phyloP scores from a whole-genome alignment of 2,329 filamentous ascomycete species.

The Botrytis fabae region DNA sequence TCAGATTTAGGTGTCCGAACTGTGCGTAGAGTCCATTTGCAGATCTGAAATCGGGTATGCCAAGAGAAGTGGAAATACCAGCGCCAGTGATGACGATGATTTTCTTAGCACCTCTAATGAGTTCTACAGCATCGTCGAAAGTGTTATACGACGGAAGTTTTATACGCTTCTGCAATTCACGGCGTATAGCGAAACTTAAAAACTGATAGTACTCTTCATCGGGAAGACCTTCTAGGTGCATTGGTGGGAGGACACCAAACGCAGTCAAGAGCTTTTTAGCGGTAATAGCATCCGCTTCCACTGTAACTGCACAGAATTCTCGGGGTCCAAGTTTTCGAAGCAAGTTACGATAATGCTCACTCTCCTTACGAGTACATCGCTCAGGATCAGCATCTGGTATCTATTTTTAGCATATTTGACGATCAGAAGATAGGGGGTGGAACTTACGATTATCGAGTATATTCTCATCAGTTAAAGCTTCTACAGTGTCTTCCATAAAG shows the following conservation, averaged over 20 bases:
- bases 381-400: conserved; percentile 32
- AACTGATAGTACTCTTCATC: conserved; percentile 76
- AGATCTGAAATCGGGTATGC: conserved; percentile 95
- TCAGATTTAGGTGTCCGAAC: conserved; percentile 71
- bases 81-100: conserved; percentile 94
- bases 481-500: conserved; percentile 49
- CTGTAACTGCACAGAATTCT: conserved; percentile 71
- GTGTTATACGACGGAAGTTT: conserved; percentile 81
- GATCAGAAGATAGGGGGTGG: background rate
- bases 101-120: conserved; percentile 74
- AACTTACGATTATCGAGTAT: conserved; percentile 46
- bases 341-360: conserved; percentile 65
- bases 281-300: conserved; percentile 67
- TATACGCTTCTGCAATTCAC: conserved; percentile 77
- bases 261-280: conserved; percentile 84
- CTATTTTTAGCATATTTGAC: conserved; percentile 32
- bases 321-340: conserved; percentile 76
- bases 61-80: conserved; percentile 93
- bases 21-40: conserved; percentile 89
- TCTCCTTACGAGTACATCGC: conserved; percentile 66
- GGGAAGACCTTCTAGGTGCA: conserved; percentile 69
- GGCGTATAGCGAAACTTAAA: conserved; percentile 73
- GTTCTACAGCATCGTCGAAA: conserved; percentile 78
- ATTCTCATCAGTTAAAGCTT: conserved; percentile 50
- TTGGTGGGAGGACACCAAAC: conserved; percentile 74